Evolutionary conservation across 2,329 filamentous ascomycete species (phyloP).

Genomic region (Lecanosticta acicola): DNA sequence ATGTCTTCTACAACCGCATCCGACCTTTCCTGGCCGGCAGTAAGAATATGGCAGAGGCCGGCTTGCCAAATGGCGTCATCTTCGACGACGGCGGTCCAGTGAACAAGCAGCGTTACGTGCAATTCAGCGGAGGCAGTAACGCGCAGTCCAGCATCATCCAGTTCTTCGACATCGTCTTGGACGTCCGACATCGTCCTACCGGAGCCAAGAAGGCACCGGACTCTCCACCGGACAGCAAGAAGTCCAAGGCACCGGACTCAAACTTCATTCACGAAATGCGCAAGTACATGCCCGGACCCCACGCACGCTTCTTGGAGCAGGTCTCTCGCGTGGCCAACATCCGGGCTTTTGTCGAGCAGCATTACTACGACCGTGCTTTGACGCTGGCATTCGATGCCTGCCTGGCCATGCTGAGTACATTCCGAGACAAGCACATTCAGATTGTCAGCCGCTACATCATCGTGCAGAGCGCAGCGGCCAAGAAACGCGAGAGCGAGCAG

Average conservation of each 20-base stretch:
- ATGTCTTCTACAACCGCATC: slow-evolving; percentile 92
- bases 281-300: slow-evolving; percentile 89
- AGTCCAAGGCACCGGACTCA: slow-evolving; percentile 41
- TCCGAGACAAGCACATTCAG: slow-evolving; percentile 92
- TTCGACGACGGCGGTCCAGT: slow-evolving; percentile 67
- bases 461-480: slow-evolving; percentile 70
- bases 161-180: slow-evolving; percentile 90
- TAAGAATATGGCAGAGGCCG: slow-evolving; percentile 96
- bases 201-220: slow-evolving; percentile 55
- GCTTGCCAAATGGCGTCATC: slow-evolving; percentile 76
- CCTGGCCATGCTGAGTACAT: slow-evolving; percentile 67
- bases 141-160: slow-evolving; percentile 95
- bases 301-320: slow-evolving; percentile 81
- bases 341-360: slow-evolving; percentile 68
- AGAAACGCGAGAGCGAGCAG: slow-evolving; percentile 27
- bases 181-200: slow-evolving; percentile 84
- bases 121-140: slow-evolving; percentile 92
- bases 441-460: slow-evolving; percentile 96
- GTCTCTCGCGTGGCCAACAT: slow-evolving; percentile 79
- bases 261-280: slow-evolving; percentile 98
- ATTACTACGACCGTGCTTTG: slow-evolving; percentile 58
- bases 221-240: slow-evolving; percentile 42
- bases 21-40: slow-evolving; percentile 93
- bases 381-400: slow-evolving; percentile 85
- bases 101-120: slow-evolving; percentile 57